Conservation (phyloP, 768 basidiomycete genomes). For the Leccinum broughii region DNA sequence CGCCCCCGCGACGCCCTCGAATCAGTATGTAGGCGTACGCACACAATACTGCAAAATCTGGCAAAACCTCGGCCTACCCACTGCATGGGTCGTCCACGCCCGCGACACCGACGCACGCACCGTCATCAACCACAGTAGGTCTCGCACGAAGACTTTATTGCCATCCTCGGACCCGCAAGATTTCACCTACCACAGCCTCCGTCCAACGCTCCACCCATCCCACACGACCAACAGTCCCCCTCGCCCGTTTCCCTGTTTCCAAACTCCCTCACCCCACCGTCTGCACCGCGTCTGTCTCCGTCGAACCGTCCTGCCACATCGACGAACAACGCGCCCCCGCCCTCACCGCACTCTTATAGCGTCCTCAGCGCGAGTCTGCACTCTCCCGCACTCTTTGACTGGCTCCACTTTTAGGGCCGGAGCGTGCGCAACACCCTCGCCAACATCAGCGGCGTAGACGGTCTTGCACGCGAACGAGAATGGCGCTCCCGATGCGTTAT, state of each 20-base stretch:
- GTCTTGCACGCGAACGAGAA: slow-evolving; percentile 66
- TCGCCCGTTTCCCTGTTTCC: too few species aligned
- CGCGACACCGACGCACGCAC: slow-evolving; percentile 51
- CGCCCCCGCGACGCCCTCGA: too few species aligned
- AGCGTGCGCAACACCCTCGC: slow-evolving; percentile 76
- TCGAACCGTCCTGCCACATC: too few species aligned
- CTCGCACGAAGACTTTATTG: slow-evolving; percentile 54
- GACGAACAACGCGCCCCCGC: too few species aligned
- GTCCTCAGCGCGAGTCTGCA: slow-evolving; percentile 37
- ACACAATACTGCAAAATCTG: too few species aligned
- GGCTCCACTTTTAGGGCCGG: slow-evolving; percentile 84
- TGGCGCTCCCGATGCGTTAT: slow-evolving; percentile 84
- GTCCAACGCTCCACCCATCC: slow-evolving; percentile 20
- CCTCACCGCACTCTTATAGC: too few species aligned
- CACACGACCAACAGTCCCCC: too few species aligned
- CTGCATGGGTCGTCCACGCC: slow-evolving; percentile 37
- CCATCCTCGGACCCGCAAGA: slow-evolving; percentile 65
- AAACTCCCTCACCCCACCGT: too few species aligned
- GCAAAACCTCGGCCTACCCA: slow-evolving; percentile 47
- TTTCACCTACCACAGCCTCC: slow-evolving; percentile 20
- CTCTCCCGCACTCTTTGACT: slow-evolving; percentile 79
- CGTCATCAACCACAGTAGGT: slow-evolving; percentile 85
- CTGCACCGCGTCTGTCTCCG: too few species aligned
- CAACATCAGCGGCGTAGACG: slow-evolving; percentile 78
- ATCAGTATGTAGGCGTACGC: too few species aligned